Conservation (phyloP, 176 grass and related monocot genomes). For the Bromus sterilis region DNA sequence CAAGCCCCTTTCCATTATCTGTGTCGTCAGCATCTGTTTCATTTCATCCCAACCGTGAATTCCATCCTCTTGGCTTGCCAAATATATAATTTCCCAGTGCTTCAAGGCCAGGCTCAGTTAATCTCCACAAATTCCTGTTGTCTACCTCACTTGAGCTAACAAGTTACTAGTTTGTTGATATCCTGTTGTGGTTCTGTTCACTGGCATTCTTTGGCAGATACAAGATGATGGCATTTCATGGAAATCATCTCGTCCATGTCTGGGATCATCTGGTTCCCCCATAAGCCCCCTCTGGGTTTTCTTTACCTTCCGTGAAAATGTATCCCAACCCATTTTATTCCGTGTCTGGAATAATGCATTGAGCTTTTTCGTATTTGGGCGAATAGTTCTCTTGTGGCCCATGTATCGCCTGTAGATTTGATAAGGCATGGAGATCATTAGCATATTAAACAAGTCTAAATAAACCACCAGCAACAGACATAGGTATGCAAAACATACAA, state of each 20-base stretch:
- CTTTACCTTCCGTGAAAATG: conserved; percentile 57
- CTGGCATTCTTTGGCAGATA: conserved; percentile 48
- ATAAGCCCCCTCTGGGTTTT: conserved; percentile 58
- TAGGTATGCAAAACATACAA: background rate
- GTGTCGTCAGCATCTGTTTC: background rate
- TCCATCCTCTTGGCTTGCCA: background rate
- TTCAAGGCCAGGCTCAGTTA: background rate
- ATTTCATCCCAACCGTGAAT: background rate
- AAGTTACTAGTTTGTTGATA: background rate
- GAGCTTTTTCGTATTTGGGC: conserved; percentile 78
- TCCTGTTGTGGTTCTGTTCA: conserved; percentile 14
- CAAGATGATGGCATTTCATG: conserved; percentile 87
- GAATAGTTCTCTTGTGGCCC: conserved; percentile 95
- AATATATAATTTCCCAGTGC: background rate
- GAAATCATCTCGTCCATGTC: conserved; percentile 65
- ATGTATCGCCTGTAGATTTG: conserved; percentile 66
- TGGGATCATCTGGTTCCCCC: conserved; percentile 80
- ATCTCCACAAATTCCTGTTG: background rate
- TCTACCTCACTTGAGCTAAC: background rate
- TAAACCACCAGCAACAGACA: conserved; percentile 4
- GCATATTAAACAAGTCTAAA: background rate
- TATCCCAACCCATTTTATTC: conserved; percentile 56
- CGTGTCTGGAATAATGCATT: conserved; percentile 48
- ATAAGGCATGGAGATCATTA: background rate
- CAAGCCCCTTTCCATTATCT: no score